phyloP scores from a whole-genome alignment of 352 stramenopile species.

The Blastocystis sp. region DNA sequence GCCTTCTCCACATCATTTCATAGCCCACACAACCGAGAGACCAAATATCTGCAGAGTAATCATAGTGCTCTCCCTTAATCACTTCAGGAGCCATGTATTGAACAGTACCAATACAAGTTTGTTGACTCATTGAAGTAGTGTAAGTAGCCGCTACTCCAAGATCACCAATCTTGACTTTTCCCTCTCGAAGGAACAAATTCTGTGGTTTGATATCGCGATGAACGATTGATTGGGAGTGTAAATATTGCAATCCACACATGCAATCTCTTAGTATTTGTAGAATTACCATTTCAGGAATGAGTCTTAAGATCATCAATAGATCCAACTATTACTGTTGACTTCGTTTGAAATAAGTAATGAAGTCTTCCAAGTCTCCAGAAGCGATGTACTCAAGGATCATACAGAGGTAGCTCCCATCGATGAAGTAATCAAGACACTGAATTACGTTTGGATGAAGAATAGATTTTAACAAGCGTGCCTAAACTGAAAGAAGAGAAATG shows the following conservation, averaged over 20 bases:
- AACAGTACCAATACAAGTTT: background rate
- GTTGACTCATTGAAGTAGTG: background rate
- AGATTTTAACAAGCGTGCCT: background rate
- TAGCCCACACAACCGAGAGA: slow-evolving; percentile 45
- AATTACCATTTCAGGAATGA: slow-evolving; percentile 16
- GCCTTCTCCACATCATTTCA: slow-evolving; percentile 37
- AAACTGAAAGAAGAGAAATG: background rate
- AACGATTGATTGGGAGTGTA: slow-evolving; percentile 98
- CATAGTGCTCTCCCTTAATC: background rate
- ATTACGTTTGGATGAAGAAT: slow-evolving; percentile 29
- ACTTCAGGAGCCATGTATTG: slow-evolving; percentile 62
- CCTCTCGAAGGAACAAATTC: slow-evolving; percentile 99
- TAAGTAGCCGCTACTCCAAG: background rate
- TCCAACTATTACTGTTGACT: background rate
- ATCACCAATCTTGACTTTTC: slow-evolving; percentile 70
- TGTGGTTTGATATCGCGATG: slow-evolving; percentile 99
- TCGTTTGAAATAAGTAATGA: background rate
- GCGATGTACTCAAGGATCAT: slow-evolving; percentile 29
- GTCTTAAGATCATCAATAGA: background rate
- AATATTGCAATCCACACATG: slow-evolving; percentile 92
- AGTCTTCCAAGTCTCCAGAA: background rate
- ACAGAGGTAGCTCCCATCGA: background rate
- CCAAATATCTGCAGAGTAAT: slow-evolving; percentile 13
- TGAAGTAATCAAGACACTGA: slow-evolving; percentile 26
- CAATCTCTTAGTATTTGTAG: background rate